These are phyloP conservation scores for Sinapis alba DNA, from an alignment of 441 rosid genomes.

Conservation along the genomic window DNA sequence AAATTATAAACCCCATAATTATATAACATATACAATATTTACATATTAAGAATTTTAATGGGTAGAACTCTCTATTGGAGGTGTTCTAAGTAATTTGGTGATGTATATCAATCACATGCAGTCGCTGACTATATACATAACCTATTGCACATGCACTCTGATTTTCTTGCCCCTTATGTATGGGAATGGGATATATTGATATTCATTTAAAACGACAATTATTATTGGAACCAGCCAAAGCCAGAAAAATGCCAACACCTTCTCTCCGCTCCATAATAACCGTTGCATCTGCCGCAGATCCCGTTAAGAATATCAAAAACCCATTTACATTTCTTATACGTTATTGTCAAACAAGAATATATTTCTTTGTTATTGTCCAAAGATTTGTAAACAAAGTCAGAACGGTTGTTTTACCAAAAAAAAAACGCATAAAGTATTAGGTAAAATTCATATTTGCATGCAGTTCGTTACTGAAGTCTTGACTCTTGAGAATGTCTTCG, in stretches of 20 bases:
- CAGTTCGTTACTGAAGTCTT: neutral
- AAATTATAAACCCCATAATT: too few species aligned
- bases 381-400: too few species aligned
- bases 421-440: neutral
- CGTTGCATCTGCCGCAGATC: slow-evolving; percentile 29
- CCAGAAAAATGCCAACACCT: slow-evolving; percentile 8
- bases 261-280: neutral
- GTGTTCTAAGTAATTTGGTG: slow-evolving; percentile 18
- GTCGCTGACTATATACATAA: slow-evolving; percentile 23
- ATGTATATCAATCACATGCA: slow-evolving; percentile 37
- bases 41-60: too few species aligned
- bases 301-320: slow-evolving; percentile 6
- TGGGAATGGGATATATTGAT: too few species aligned
- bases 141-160: slow-evolving; percentile 31
- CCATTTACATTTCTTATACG: neutral
- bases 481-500: neutral
- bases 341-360: too few species aligned
- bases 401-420: too few species aligned
- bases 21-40: too few species aligned
- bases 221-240: slow-evolving; percentile 31
- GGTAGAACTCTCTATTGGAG: too few species aligned
- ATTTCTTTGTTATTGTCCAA: too few species aligned
- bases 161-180: slow-evolving; percentile 11
- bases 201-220: slow-evolving; percentile 10
- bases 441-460: neutral